Base-by-base conservation (phyloP, 192 early-diverging fungal species). In the Umbelopsis sp. region DNA sequence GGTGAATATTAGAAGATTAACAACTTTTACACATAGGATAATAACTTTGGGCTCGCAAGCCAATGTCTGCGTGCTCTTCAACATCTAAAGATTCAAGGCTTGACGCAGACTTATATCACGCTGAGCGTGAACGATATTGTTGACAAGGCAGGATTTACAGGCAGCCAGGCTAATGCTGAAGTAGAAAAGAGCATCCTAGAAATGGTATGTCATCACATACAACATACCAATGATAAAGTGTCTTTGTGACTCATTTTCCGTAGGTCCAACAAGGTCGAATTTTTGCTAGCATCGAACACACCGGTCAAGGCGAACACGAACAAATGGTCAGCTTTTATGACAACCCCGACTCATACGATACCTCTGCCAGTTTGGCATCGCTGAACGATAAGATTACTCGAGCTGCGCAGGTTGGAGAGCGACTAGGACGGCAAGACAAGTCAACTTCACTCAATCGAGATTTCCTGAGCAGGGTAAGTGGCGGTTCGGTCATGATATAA, bases 41-140 rank as follows among this genome's bases (percentile, higher is more conserved):
- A 76, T 49, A 93, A 92, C 74, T 67, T 81, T 37, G 93, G 93
- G 21, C 77, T 94, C 30, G 88, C 77, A 15, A 70, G 74, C 20
- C 89, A 90, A 55, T 86, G 82, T 66, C 23, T 82, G 20, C 50
- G 64, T 18, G 67, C 79, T 4, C 77, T 88, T 22, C 83, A 81
- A 22, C 78, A 82, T 27, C 73, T 81, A 35, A 91, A 81, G 41
- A 90, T 94, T 47, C 88, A 91, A 68, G 80, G 87, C 48, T 76
- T 94, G 64, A 93, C 93, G 1, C 77, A 91, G 61, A 92, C 92
- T 13, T 92, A 94, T 65, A 64, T 93, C 41, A 94, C 91, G 20
- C 77, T 94, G n/a, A 87, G 84, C 7, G 72, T 95, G 37, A 53
- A 70, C 23, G 90, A 93, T 64, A 93, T 95, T 71, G 87, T 87